Evolutionary conservation across 1,139 yeast genomes (phyloP), one percentile per base, ranked within the genome.

Genomic region (Magnusiomyces suaveolens): DNA sequence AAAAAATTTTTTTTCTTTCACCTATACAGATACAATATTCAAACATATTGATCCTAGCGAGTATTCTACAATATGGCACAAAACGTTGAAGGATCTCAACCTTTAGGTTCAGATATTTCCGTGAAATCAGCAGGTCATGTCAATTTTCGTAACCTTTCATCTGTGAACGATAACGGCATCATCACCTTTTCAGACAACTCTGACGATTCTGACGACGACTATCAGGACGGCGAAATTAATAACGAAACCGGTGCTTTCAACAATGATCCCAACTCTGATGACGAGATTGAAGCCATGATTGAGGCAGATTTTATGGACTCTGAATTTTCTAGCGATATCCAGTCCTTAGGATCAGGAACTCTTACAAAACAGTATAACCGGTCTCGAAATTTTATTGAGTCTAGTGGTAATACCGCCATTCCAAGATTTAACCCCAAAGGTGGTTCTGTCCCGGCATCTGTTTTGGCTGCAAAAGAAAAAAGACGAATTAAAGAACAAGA

Each of bases 401-500:
- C 51, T 18, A 38, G 21, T 10, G 33, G 33, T 29, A 29, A 6
- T 29, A 29, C 12, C 12, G 14, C 51, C 1, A 36, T 39, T 48
- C 51, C 51, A 2, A 2, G 51, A 36, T 48, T 48, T 36, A 48
- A 48, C 43, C 51, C 51, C 18, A 33, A 36, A 23, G 51, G 51
- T 38, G 51, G 51, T 2, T 48, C 51, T 14, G 44, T 38, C 23
- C 43, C 51, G n/a, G 51, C 51, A 14, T 18, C 51, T 4, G 43
- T 29, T 12, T 6, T 48, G 2, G 51, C 51, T 8, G 43, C 43
- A 24, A 38, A 48, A 18, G 44, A 48, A 12, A 38, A 10, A 3
- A 24, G 23, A 23, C 20, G 43, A 21, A 23, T 26, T 4, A 26
- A 32, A 12, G 48, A 26, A 29, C 48, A 24, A 18, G 48, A 46